Conservation (phyloP, 2,329 filamentous ascomycete species). For the Torrubiella hemipterigena region DNA sequence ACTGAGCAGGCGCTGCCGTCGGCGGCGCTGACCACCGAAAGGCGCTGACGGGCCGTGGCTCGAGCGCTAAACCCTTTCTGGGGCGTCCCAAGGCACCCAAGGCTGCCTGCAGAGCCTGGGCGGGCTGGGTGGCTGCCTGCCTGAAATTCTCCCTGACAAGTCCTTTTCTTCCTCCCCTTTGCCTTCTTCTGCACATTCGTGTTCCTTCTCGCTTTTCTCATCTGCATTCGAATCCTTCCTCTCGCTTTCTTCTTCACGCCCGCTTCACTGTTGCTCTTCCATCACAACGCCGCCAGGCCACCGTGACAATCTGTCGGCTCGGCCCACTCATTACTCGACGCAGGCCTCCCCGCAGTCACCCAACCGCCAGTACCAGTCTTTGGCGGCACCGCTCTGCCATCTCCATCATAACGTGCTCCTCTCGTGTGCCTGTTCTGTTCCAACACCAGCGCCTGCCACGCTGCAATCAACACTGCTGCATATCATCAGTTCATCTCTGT, state of each 20-base stretch:
- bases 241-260: not conserved
- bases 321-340: not conserved
- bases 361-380: no score
- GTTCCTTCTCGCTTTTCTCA: not conserved
- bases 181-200: no score
- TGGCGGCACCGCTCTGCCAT: no score
- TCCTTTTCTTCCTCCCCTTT: not conserved
- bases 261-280: not conserved
- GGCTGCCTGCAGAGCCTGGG: not conserved
- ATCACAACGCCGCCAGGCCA: not conserved
- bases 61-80: no score
- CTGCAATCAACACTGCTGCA: no score
- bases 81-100: no score
- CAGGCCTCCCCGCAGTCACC: not conserved
- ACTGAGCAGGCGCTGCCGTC: no score
- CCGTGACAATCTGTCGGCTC: not conserved
- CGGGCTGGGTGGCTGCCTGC: conserved; percentile 3
- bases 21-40: no score
- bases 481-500: conserved; percentile 1
- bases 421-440: no score
- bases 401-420: no score
- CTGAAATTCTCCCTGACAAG: conserved; percentile 1
- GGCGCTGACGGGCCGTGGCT: no score
- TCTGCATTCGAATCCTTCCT: not conserved
- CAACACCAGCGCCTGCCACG: no score